Evolutionary conservation across 2,329 filamentous ascomycete species (phyloP), one percentile per base, ranked within the genome.

Genomic region (Hysterium pulicare): DNA sequence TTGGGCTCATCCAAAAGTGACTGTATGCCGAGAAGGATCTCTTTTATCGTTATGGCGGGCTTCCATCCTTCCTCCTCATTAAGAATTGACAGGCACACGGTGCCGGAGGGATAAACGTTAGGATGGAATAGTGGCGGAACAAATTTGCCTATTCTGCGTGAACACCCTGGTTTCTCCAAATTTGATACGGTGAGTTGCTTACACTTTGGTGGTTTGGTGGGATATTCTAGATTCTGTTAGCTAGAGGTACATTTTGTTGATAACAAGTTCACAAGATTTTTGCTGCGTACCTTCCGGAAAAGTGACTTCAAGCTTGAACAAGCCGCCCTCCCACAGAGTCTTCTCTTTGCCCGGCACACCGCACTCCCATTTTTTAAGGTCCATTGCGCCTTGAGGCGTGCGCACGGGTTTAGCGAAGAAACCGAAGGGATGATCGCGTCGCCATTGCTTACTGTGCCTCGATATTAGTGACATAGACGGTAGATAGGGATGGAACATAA

Each of bases 61-160:
- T 95, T 94, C 93, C 94, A 98, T 5, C 87, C 90, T 67, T 98
- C 93, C 59, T 98, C 93, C 68, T 98, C 94, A 71, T 97, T 98
- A 53, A 98, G 73, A 54, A 98, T 98, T 21, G 89, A 95, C 17
- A 98, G 79, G 64, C 93, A 98, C 48, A 98, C 93, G 36, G 93
- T 98, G 54, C 93, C 94, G 1, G 91, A 97, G 0, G 93, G 93
- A 66, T 98, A 98, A 54, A 98, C 93, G 67, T 98, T 98, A 0
- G 93, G 93, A 63, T 98, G 93, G 74, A 98, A 98, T 31, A 98
- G 82, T 17, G 93, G 91, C 10, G 93, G 93, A 0, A 85, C 81
- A 63, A 98, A 98, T 79, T 95, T 96, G 83, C 90, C 90, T 95
- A 55, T 34, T 47, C 35, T 34, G 19, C 33, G 42, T 41, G 17